phyloP scores from a whole-genome alignment of 225 moss, liverwort and hornwort genomes.

The Takakia lepidozioides region DNA sequence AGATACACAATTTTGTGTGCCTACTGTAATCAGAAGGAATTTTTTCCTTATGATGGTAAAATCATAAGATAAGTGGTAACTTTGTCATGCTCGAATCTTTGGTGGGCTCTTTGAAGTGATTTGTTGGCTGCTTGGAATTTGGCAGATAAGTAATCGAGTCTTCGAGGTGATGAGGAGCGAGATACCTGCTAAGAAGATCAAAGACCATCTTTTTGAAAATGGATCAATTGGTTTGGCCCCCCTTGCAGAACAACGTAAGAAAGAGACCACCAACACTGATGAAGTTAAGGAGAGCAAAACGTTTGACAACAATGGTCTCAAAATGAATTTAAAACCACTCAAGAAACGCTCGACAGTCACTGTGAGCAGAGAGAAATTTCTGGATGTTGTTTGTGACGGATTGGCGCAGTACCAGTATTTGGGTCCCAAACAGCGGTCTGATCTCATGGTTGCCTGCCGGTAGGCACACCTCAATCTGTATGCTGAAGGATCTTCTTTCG shows the following conservation, averaged over 20 bases:
- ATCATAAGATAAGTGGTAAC: background rate
- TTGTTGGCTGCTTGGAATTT: background rate
- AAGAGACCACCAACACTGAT: conserved; percentile 4
- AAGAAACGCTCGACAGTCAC: conserved; percentile 80
- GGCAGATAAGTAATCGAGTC: conserved; percentile 76
- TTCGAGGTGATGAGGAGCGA: conserved; percentile 67
- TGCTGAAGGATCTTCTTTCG: background rate
- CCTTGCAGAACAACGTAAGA: conserved; percentile 18
- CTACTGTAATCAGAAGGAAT: too few species aligned
- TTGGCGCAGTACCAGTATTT: conserved; percentile 82
- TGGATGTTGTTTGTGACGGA: conserved; percentile 71
- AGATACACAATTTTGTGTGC: conserved; percentile 22
- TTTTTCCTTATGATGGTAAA: too few species aligned
- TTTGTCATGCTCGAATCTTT: conserved; percentile 1
- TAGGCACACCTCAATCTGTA: conserved; percentile 6
- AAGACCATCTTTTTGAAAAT: conserved; percentile 32
- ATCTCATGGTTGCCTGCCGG: conserved; percentile 86
- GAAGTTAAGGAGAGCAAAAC: conserved; percentile 13
- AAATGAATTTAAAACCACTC: conserved; percentile 38
- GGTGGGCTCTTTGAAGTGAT: background rate
- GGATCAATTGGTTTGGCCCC: conserved; percentile 40
- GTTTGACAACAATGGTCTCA: conserved; percentile 28
- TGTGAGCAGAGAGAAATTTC: conserved; percentile 71
- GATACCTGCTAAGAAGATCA: conserved; percentile 38
- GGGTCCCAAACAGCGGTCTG: conserved; percentile 83